Evolutionary conservation across 176 grass and related monocot species (phyloP).

Genomic region (Oryza nivara): DNA sequence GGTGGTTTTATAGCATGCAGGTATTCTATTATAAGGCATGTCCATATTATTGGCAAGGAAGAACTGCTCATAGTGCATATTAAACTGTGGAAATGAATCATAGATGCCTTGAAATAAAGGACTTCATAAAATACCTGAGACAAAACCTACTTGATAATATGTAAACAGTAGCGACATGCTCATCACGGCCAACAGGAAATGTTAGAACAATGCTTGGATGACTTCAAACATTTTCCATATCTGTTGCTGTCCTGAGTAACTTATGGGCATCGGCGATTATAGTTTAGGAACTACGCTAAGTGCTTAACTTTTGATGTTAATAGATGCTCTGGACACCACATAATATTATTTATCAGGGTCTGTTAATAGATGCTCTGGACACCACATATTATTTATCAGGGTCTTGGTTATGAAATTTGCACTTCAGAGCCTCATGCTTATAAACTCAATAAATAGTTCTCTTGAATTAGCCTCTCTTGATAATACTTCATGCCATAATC

Average conservation of each 20-base stretch:
- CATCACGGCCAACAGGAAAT: not conserved
- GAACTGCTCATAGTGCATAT: not conserved
- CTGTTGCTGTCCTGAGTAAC: not conserved
- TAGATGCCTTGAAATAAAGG: not conserved
- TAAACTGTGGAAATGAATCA: constrained; percentile 15
- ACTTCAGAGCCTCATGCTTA: not conserved
- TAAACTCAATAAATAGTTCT: constrained; percentile 10
- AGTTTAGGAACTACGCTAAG: not conserved
- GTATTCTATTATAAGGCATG: constrained; percentile 41
- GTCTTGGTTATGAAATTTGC: not conserved
- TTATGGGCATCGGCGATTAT: not conserved
- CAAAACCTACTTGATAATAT: too few relatives aligned
- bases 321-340: not conserved
- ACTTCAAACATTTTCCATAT: not conserved
- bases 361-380: too few relatives aligned
- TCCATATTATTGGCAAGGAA: not conserved
- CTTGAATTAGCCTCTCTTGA: not conserved
- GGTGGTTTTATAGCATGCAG: constrained; percentile 89
- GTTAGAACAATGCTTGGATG: not conserved
- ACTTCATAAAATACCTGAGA: too few relatives aligned
- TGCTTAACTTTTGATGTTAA: constrained; percentile 3
- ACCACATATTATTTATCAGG: too few relatives aligned
- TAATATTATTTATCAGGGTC: constrained; percentile 24
- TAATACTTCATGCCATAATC: too few relatives aligned
- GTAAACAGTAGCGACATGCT: not conserved